Conservation (phyloP, 129 eudicot genomes). For the Flaveria brownii region DNA sequence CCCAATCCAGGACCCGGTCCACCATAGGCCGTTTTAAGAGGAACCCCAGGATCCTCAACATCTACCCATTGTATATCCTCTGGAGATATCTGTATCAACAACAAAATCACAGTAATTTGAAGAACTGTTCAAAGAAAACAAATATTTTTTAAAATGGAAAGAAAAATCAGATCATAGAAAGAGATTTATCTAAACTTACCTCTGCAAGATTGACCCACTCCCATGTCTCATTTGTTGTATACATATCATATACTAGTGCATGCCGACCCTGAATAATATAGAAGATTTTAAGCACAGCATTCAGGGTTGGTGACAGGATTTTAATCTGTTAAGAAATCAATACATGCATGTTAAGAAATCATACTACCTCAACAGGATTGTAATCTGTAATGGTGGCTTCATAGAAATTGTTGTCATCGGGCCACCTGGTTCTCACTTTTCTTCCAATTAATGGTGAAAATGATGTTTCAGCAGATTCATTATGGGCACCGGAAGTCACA, state of each 20-base stretch:
- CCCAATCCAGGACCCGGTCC: constrained; percentile 62
- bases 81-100: constrained; percentile 63
- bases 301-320: not conserved
- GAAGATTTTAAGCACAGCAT: not conserved
- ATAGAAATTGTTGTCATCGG: constrained; percentile 86
- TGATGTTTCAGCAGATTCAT: constrained; percentile 58
- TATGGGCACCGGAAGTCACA: constrained; percentile 52
- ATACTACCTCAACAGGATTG: constrained; percentile 58
- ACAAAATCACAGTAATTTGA: not conserved
- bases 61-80: constrained; percentile 83
- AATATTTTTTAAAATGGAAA: not conserved
- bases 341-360: not conserved
- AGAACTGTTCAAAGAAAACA: not conserved
- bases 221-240: constrained; percentile 68
- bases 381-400: constrained; percentile 86
- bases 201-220: constrained; percentile 94
- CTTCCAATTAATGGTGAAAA: constrained; percentile 64
- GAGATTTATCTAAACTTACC: constrained; percentile 41
- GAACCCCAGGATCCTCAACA: constrained; percentile 73
- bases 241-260: constrained; percentile 71
- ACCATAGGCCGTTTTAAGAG: constrained; percentile 58
- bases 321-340: not conserved
- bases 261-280: constrained; percentile 63
- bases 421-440: constrained; percentile 94
- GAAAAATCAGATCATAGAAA: not conserved